Conservation (phyloP, 202 grass and related monocot species). For the Musa balbisiana region DNA sequence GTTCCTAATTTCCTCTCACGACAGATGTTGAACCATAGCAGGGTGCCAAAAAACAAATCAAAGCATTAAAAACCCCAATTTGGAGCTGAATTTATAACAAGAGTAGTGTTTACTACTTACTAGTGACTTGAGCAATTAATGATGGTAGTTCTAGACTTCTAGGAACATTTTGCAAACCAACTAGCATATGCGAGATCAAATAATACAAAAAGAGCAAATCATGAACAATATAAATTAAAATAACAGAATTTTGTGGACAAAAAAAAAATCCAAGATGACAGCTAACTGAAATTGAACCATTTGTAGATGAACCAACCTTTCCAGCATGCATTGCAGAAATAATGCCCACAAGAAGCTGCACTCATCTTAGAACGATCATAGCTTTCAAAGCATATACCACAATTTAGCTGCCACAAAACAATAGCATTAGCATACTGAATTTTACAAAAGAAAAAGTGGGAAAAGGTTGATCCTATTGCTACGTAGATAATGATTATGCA, state of each 20-base stretch:
- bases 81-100: no score
- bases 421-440: no score
- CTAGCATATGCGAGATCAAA: neutral
- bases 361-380: constrained; percentile 40
- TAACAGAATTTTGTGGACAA: neutral
- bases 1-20: no score
- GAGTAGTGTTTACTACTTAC: no score
- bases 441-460: constrained; percentile 28
- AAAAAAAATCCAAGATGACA: neutral
- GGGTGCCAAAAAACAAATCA: no score
- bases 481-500: constrained; percentile 10
- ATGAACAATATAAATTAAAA: neutral
- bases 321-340: constrained; percentile 82
- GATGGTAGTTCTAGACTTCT: neutral
- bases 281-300: neutral
- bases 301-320: constrained; percentile 33
- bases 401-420: constrained; percentile 46
- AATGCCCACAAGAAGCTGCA: constrained; percentile 63
- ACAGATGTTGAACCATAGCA: no score
- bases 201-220: neutral
- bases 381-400: constrained; percentile 90
- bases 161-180: neutral
- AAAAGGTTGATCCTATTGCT: neutral
- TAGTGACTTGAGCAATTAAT: neutral
- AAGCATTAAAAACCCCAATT: no score